These are phyloP conservation scores for Ophiostoma montium DNA, from an alignment of 2,329 filamentous ascomycete species.

Conservation along the genomic window DNA sequence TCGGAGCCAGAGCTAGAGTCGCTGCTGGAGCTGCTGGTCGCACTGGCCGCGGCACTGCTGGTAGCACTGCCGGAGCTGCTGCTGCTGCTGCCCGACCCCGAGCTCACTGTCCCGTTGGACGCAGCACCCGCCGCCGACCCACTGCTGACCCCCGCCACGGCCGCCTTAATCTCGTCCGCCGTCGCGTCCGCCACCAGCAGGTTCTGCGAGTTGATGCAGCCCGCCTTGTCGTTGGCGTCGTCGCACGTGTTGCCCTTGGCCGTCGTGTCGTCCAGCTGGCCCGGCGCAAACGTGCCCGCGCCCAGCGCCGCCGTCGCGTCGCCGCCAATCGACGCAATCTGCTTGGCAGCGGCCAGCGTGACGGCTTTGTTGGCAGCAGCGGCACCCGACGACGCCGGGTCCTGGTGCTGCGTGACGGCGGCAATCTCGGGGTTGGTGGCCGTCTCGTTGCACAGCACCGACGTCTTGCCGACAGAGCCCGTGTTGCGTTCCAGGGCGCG, in stretches of 20 bases:
- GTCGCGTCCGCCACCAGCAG: slow-evolving; percentile 40
- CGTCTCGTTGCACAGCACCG: slow-evolving; percentile 40
- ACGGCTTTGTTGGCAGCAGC: slow-evolving; percentile 46
- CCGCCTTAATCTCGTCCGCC: slow-evolving; percentile 36
- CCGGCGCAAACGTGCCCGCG: slow-evolving; percentile 49
- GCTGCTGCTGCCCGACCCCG: too few relatives aligned
- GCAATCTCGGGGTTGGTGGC: slow-evolving; percentile 52
- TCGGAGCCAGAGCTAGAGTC: too few relatives aligned
- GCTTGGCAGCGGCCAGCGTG: slow-evolving; percentile 41
- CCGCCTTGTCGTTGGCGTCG: slow-evolving; percentile 29
- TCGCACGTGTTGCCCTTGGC: slow-evolving; percentile 40
- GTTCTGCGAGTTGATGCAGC: slow-evolving; percentile 42
- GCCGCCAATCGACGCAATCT: slow-evolving; percentile 46
- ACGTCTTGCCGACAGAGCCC: slow-evolving; percentile 39
- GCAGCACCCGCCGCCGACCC: too few relatives aligned
- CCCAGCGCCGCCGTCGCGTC: slow-evolving; percentile 47
- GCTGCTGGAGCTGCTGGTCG: too few relatives aligned
- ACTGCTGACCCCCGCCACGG: slow-evolving; percentile 23
- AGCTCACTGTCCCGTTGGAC: too few relatives aligned
- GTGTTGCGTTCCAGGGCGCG: slow-evolving; percentile 47
- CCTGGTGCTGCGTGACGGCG: slow-evolving; percentile 50
- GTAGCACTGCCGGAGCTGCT: not conserved
- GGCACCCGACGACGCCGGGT: slow-evolving; percentile 46
- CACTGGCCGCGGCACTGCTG: slow-evolving; percentile 4
- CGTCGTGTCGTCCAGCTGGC: slow-evolving; percentile 27